Evolutionary conservation across 345 rosid genomes (phyloP), one percentile per base, ranked within the genome.

Genomic region (Conringia planisiliqua): DNA sequence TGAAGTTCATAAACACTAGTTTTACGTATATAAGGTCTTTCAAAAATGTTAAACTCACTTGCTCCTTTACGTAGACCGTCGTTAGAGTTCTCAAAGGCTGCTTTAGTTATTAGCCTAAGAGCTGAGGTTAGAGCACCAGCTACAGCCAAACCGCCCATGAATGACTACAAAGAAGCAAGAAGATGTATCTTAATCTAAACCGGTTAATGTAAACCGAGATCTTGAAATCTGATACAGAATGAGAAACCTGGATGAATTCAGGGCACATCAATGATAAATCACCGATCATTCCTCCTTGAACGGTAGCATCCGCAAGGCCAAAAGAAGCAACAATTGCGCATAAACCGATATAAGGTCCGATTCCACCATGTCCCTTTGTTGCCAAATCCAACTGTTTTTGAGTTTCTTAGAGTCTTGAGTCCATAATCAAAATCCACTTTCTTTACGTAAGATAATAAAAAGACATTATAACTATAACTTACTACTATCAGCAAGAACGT

Each of bases 171-270:
- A 18, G 17, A 75, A 32, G 47, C 32, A 65, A 60, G 43, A 68
- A 4, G 50, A 16, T 39, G 27, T 47, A 14, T 18, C 39, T 40
- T 61, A 5, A 20, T 35, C 20, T 14, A 55, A 55, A 55, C 38
- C 5, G 9, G 2, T 38, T 61, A 3, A 32, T 35, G n/a, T 14
- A 55, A 55, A 55, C 38, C 5, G 9, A 14, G 18, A 29, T 29
- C 38, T 16, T 14, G 36, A 38, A 5, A n/a, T 56, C 7, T 30
- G 5, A 13, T 27, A 67, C 42, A n/a, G n/a, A 54, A 51, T n/a
- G n/a, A n/a, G n/a, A 9, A 40, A 88, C 97, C 89, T 91, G 98
- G 68, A 94, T 83, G 70, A 94, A 84, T 44, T 90, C 97, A 57
- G 96, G 93, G 63, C 79, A 83, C 97, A 94, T 94, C 81, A 94